phyloP scores from a whole-genome alignment of 176 grass and related monocot genomes.

The Zizania latifolia region DNA sequence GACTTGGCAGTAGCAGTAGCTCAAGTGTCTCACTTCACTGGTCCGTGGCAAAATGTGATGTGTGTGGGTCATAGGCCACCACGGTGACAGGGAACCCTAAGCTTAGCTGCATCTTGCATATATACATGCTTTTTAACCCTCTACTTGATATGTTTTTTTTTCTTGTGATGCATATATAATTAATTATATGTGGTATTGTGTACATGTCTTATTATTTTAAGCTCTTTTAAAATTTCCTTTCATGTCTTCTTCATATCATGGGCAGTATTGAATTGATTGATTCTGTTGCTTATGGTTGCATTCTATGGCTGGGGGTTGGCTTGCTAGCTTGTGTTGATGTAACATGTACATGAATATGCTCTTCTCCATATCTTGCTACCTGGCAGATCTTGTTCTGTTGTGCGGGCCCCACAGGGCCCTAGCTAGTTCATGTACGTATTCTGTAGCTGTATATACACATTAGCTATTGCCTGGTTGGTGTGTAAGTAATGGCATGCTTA shows the following conservation, averaged over 20 bases:
- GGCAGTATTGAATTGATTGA: conserved; percentile 3
- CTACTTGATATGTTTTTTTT: neutral
- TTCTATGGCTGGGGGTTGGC: neutral
- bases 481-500: conserved; percentile 18
- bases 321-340: conserved; percentile 9
- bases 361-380: conserved; percentile 28
- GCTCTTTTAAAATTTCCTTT: neutral
- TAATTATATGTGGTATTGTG: too few species aligned
- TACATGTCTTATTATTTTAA: neutral
- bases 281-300: conserved; percentile 25
- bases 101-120: conserved; percentile 21
- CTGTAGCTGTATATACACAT: neutral
- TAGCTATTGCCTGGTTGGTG: conserved; percentile 21
- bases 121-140: neutral
- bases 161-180: neutral
- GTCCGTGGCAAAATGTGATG: conserved; percentile 34
- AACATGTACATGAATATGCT: conserved; percentile 5
- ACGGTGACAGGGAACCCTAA: conserved; percentile 30
- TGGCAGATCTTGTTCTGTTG: conserved; percentile 45
- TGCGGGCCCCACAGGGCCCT: neutral
- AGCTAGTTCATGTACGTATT: neutral
- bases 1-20: conserved; percentile 23
- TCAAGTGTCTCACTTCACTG: conserved; percentile 46
- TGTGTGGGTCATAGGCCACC: conserved; percentile 6
- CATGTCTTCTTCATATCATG: neutral